A percentile compares a stretch with the other conserved stretches of the same genome.
Conservation (phyloP, 108 stramenopile genomes). For the Nitzschia palea region DNA sequence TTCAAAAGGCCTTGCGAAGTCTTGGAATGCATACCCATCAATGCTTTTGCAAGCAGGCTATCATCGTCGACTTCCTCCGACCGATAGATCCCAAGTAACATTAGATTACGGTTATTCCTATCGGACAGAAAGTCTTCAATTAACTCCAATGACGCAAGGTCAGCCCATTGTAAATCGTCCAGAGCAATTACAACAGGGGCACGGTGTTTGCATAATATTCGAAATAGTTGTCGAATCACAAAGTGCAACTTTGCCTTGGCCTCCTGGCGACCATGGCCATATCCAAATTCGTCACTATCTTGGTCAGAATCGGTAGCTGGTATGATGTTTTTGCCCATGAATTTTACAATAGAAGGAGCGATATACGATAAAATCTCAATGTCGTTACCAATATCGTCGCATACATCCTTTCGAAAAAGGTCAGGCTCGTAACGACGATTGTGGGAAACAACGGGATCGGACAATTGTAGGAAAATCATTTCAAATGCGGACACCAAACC, state of each 20-base stretch:
- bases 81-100: conserved; percentile 51
- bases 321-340: neutral
- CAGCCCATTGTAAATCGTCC: conserved; percentile 37
- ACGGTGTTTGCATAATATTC: neutral
- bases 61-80: conserved; percentile 40
- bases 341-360: neutral
- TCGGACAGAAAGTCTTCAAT: conserved; percentile 12
- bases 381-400: neutral
- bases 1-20: neutral
- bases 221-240: conserved; percentile 8
- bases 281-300: neutral
- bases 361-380: neutral
- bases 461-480: neutral
- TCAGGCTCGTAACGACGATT: neutral
- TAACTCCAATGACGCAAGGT: conserved; percentile 20
- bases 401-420: neutral
- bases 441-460: neutral
- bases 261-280: neutral
- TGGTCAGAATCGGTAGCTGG: neutral
- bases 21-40: neutral
- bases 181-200: conserved; percentile 15
- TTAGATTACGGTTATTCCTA: neutral
- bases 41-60: neutral
- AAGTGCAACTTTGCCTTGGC: conserved; percentile 2
- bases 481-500: neutral